Evolutionary conservation across 2,329 filamentous ascomycete genomes (phyloP).

Genomic region (Diaporthe velutina): DNA sequence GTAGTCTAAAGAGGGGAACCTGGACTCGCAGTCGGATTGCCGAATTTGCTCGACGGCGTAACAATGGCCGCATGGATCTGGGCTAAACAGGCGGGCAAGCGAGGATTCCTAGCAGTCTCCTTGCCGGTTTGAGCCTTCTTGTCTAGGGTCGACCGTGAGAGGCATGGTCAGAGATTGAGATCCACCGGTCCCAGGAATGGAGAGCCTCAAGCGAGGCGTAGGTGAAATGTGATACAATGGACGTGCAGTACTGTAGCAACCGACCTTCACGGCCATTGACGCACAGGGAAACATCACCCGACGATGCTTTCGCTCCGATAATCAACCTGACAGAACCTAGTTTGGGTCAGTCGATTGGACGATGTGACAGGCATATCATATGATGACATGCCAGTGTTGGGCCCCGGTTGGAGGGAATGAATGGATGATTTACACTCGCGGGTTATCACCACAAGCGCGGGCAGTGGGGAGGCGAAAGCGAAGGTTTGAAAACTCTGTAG

Average conservation of each 20-base stretch:
- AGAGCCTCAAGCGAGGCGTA: not conserved
- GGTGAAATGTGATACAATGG: not conserved
- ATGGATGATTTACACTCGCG: not conserved
- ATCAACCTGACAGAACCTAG: not conserved
- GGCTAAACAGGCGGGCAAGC: not conserved
- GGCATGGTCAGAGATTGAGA: conserved; percentile 24
- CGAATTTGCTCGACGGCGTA: not conserved
- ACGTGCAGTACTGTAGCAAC: not conserved
- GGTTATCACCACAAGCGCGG: not conserved
- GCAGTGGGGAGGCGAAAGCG: not conserved
- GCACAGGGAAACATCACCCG: not conserved
- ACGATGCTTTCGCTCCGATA: not conserved
- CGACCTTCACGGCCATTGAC: not conserved
- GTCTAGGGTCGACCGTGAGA: not conserved
- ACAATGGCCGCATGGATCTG: not conserved
- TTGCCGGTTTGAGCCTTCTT: not conserved
- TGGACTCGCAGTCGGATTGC: not conserved
- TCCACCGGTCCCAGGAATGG: conserved; percentile 26
- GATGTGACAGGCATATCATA: not conserved
- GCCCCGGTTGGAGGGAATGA: conserved; percentile 4
- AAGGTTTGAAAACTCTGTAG: conserved; percentile 8
- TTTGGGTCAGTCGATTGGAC: not conserved
- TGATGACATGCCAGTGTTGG: not conserved
- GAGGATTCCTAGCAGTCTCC: not conserved
- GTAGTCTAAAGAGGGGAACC: not conserved